Conservation (phyloP, 176 grass and related monocot genomes). For the Rhynchospora breviuscula region DNA sequence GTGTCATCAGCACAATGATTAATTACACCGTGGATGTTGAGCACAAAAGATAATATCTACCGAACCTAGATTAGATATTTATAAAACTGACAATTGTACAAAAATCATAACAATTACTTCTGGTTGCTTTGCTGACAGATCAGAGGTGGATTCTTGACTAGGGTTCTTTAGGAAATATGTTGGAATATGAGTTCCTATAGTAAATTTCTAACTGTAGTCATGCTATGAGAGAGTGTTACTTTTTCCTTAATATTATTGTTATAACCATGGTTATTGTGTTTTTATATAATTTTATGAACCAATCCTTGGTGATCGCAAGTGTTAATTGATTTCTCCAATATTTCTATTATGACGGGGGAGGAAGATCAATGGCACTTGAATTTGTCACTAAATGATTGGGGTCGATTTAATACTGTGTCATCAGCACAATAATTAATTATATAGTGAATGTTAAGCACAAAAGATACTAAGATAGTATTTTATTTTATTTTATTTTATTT, state of each 20-base stretch:
- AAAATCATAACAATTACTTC: conserved; percentile 88
- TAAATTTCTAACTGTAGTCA: not conserved
- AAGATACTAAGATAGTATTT: no score
- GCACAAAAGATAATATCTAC: no score
- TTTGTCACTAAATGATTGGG: not conserved
- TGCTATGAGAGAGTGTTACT: not conserved
- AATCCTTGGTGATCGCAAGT: not conserved
- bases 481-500: no score
- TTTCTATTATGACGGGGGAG: not conserved
- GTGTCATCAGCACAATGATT: no score
- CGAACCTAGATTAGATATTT: conserved; percentile 24
- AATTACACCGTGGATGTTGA: no score
- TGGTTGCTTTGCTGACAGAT: conserved; percentile 46
- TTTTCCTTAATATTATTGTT: conserved; percentile 6
- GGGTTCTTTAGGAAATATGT: not conserved
- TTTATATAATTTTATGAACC: not conserved
- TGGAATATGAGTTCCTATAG: conserved; percentile 46
- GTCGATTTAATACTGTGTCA: no score
- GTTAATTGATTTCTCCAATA: not conserved
- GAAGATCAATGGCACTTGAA: not conserved
- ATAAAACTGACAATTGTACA: conserved; percentile 98
- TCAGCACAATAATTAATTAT: no score
- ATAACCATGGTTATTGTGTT: not conserved
- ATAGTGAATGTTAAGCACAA: no score
- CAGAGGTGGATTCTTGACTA: conserved; percentile 27